Evolutionary conservation across 768 basidiomycete species (phyloP).

Genomic region (Hypsizygus marmoreus): DNA sequence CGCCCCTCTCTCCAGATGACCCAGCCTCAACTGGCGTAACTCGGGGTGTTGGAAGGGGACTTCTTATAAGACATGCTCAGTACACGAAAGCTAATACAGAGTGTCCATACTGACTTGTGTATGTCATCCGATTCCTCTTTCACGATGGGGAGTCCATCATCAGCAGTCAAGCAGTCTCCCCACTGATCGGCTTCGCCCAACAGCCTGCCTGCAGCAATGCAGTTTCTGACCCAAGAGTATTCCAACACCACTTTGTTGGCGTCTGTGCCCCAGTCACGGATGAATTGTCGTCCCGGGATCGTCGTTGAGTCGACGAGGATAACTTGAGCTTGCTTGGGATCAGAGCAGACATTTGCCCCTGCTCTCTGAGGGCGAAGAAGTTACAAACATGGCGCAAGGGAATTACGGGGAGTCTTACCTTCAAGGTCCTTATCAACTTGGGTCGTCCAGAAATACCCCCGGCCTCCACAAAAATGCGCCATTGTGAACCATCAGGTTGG

Average conservation of each 20-base stretch:
- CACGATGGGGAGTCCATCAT: constrained; percentile 41
- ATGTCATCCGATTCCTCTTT: constrained; percentile 39
- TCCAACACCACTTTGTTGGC: constrained; percentile 53
- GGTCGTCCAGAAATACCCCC: constrained; percentile 51
- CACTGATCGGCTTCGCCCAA: constrained; percentile 52
- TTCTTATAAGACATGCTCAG: constrained; percentile 42
- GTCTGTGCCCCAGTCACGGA: constrained; percentile 60
- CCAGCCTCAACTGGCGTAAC: constrained; percentile 47
- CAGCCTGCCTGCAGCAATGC: constrained; percentile 41
- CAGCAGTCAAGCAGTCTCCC: constrained; percentile 46
- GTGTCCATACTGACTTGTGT: constrained; percentile 43
- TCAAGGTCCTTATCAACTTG: constrained; percentile 50
- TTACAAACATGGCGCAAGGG: constrained; percentile 1
- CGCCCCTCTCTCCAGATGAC: background rate
- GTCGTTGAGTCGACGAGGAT: constrained; percentile 60
- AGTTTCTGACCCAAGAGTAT: constrained; percentile 53
- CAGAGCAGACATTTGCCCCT: constrained; percentile 54
- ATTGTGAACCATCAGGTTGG: constrained; percentile 38
- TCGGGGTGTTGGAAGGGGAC: constrained; percentile 63
- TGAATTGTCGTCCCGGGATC: constrained; percentile 53
- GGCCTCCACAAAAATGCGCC: constrained; percentile 60
- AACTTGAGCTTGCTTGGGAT: constrained; percentile 53
- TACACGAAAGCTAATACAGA: constrained; percentile 1
- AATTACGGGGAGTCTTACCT: constrained; percentile 34
- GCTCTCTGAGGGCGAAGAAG: constrained; percentile 39